phyloP scores from a whole-genome alignment of 2,329 filamentous ascomycete species.

The Colletotrichum tropicale region DNA sequence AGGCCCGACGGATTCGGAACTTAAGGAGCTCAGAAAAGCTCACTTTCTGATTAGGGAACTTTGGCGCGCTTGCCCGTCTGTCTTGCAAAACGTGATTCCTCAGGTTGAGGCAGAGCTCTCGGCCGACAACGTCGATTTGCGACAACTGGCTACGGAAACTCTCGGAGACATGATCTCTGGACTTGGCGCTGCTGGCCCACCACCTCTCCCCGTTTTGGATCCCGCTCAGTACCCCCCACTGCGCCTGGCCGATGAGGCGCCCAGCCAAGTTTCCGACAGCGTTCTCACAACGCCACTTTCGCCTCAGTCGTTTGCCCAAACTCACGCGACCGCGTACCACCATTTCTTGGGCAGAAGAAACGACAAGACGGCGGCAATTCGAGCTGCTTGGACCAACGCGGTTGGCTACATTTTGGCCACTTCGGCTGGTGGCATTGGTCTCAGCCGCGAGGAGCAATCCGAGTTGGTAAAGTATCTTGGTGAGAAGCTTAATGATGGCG shows the following conservation, averaged over 20 bases:
- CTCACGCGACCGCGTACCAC: conserved; percentile 79
- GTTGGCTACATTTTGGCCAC: conserved; percentile 89
- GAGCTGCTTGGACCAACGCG: conserved; percentile 84
- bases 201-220: conserved; percentile 73
- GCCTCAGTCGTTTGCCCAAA: conserved; percentile 86
- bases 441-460: conserved; percentile 82
- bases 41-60: conserved; percentile 89
- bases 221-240: conserved; percentile 84
- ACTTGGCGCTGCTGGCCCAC: conserved; percentile 88
- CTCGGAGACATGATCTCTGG: conserved; percentile 94
- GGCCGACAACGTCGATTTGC: conserved; percentile 86
- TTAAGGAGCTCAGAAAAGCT: conserved; percentile 87
- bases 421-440: conserved; percentile 85
- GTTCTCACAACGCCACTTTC: conserved; percentile 84
- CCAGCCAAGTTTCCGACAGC: conserved; percentile 54
- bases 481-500: conserved; percentile 83
- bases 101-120: conserved; percentile 92
- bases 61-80: conserved; percentile 88
- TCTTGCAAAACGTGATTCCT: conserved; percentile 91
- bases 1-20: conserved; percentile 79
- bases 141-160: conserved; percentile 88
- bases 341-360: conserved; percentile 84
- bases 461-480: conserved; percentile 75
- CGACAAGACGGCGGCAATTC: conserved; percentile 83
- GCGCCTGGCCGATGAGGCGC: conserved; percentile 63